These are phyloP conservation scores for Chionographis japonica DNA, from an alignment of 106 monocot genomes.

Conservation along the genomic window DNA sequence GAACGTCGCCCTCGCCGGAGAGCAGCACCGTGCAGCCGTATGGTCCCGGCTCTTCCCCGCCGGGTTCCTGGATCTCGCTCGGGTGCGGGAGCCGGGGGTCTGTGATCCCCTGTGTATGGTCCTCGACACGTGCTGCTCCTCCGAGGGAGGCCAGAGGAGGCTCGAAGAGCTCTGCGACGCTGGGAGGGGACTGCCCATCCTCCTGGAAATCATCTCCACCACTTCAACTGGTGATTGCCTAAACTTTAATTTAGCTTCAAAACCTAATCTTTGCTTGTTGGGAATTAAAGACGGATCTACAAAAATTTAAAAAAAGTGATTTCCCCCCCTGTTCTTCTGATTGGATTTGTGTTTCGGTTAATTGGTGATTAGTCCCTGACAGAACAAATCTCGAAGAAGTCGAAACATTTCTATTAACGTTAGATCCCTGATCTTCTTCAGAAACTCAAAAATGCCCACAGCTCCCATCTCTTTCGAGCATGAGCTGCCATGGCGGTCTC, in stretches of 20 bases:
- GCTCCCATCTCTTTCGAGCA: no score
- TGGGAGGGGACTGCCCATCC: slow-evolving; percentile 31
- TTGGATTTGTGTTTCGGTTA: no score
- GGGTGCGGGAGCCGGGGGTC: slow-evolving; percentile 26
- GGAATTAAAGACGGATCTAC: no score
- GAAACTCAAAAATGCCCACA: no score
- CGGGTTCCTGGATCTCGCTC: slow-evolving; percentile 32
- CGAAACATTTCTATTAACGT: no score
- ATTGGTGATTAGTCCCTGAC: no score
- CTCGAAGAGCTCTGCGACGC: slow-evolving; percentile 37
- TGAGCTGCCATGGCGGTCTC: no score
- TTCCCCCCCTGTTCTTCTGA: no score
- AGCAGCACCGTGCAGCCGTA: slow-evolving; percentile 36
- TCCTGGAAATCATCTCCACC: slow-evolving; percentile 43
- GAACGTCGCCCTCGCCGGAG: slow-evolving; percentile 56
- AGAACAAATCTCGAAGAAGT: no score
- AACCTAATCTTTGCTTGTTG: neutral
- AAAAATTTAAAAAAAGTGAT: no score
- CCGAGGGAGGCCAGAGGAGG: slow-evolving; percentile 27
- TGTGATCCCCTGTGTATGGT: slow-evolving; percentile 63
- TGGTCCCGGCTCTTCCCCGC: slow-evolving; percentile 49
- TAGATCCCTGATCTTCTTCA: no score
- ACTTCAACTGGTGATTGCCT: slow-evolving; percentile 27
- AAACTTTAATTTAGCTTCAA: neutral
- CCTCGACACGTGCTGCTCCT: slow-evolving; percentile 56